Conservation (phyloP, 108 stramenopile species). For the Nitzschia inconspicua region DNA sequence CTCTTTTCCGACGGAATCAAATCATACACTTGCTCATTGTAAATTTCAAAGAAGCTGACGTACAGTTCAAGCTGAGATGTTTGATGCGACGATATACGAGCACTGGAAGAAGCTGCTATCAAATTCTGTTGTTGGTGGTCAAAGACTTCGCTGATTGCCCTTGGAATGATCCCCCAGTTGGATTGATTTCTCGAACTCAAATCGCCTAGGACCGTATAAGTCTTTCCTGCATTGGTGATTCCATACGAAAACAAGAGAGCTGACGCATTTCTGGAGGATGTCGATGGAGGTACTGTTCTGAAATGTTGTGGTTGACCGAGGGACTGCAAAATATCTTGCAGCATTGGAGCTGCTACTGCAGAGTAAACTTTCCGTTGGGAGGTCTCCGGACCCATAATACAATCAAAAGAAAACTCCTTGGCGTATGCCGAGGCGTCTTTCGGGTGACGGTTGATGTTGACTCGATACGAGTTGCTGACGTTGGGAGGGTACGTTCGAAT, state of each 20-base stretch:
- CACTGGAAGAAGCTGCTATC: not conserved
- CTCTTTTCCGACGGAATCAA: constrained; percentile 56
- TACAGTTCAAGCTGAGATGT: constrained; percentile 39
- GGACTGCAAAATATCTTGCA: constrained; percentile 56
- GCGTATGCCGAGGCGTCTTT: constrained; percentile 18
- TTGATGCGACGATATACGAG: constrained; percentile 8
- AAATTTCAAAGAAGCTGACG: constrained; percentile 94
- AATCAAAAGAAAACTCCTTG: constrained; percentile 69
- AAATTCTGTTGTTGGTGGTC: not conserved
- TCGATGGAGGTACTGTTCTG: not conserved
- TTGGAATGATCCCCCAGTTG: constrained; percentile 81
- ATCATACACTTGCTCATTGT: constrained; percentile 96
- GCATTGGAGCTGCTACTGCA: constrained; percentile 59
- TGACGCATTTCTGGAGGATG: constrained; percentile 39
- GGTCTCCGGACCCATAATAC: constrained; percentile 60
- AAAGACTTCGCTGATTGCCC: constrained; percentile 72
- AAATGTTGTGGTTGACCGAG: not conserved
- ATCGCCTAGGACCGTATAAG: constrained; percentile 93
- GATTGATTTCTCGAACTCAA: constrained; percentile 32
- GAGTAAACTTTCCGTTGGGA: constrained; percentile 61
- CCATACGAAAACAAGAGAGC: constrained; percentile 96
- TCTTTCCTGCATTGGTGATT: constrained; percentile 98
- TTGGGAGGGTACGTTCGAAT: constrained; percentile 74
- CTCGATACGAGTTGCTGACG: constrained; percentile 62
- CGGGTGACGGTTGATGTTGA: constrained; percentile 26